Conservation (phyloP, 208 protist species). For the Crithidia acanthocephali region DNA sequence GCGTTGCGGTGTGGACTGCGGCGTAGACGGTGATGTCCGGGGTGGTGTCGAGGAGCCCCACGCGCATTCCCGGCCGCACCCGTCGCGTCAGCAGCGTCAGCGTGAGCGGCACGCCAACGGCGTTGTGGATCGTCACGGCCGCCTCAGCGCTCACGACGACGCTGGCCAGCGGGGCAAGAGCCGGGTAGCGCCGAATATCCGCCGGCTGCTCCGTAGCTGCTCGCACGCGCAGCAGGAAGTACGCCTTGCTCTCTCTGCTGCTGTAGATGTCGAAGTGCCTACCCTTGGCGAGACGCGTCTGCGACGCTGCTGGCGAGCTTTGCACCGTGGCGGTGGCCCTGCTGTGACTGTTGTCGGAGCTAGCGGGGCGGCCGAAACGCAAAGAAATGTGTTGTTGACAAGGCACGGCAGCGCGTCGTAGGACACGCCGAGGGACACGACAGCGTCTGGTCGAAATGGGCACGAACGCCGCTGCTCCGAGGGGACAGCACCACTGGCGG, state of each 20-base stretch:
- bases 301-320: background rate
- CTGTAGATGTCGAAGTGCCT: conserved; percentile 34
- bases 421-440: conserved; percentile 51
- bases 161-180: conserved; percentile 23
- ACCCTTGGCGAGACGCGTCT: conserved; percentile 34
- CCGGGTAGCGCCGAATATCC: conserved; percentile 23
- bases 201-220: conserved; percentile 19
- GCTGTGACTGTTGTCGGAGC: background rate
- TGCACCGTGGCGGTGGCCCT: background rate
- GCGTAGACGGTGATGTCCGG: conserved; percentile 43
- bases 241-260: conserved; percentile 30
- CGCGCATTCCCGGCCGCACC: conserved; percentile 21
- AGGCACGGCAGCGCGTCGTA: conserved; percentile 66
- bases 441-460: conserved; percentile 4
- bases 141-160: conserved; percentile 41
- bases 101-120: conserved; percentile 56
- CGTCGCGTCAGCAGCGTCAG: conserved; percentile 50
- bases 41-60: conserved; percentile 39
- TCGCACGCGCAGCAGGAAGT: conserved; percentile 54
- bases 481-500: no score
- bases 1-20: conserved; percentile 34
- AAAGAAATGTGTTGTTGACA: conserved; percentile 49
- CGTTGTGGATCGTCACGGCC: conserved; percentile 61
- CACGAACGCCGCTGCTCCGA: background rate
- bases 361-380: conserved; percentile 33